Percentiles rank a stretch among this genome's conserved stretches.
Evolutionary conservation across 208 protist genomes (phyloP).

Genomic region (Trypanosoma platydactyli): DNA sequence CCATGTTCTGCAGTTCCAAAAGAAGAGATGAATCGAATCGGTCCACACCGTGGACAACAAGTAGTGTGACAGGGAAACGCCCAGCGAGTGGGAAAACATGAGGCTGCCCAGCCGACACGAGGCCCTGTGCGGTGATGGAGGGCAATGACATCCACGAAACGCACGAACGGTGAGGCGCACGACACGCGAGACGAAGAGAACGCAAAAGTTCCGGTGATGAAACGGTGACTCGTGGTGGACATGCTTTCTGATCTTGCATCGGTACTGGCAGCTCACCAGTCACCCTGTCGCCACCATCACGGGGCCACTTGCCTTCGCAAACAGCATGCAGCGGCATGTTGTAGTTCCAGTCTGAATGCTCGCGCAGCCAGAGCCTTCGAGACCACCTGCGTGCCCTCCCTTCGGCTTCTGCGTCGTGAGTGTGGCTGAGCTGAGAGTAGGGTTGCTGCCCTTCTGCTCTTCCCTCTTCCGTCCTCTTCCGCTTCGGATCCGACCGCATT

Average conservation of each 20-base stretch:
- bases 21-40: slow-evolving; percentile 41
- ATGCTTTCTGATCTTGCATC: not conserved
- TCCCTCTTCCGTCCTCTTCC: not conserved
- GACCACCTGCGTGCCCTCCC: slow-evolving; percentile 13
- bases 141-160: slow-evolving; percentile 23
- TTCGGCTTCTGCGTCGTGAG: not conserved
- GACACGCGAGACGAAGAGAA: slow-evolving; percentile 17
- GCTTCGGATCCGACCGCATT: not conserved
- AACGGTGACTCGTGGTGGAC: slow-evolving; percentile 12
- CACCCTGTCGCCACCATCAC: not conserved
- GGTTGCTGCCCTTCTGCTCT: too few species aligned
- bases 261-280: not conserved
- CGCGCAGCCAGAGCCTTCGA: slow-evolving; percentile 18
- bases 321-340: slow-evolving; percentile 7
- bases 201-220: slow-evolving; percentile 19
- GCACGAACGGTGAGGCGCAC: slow-evolving; percentile 24
- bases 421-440: too few species aligned
- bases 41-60: slow-evolving; percentile 73
- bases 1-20: slow-evolving; percentile 44
- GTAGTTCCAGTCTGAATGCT: slow-evolving; percentile 30
- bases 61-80: slow-evolving; percentile 31
- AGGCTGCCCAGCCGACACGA: slow-evolving; percentile 7
- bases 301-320: not conserved
- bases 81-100: slow-evolving; percentile 6
- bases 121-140: slow-evolving; percentile 13